Evolutionary conservation across 768 basidiomycete genomes (phyloP).

Genomic region (Lanmaoa rubissima): DNA sequence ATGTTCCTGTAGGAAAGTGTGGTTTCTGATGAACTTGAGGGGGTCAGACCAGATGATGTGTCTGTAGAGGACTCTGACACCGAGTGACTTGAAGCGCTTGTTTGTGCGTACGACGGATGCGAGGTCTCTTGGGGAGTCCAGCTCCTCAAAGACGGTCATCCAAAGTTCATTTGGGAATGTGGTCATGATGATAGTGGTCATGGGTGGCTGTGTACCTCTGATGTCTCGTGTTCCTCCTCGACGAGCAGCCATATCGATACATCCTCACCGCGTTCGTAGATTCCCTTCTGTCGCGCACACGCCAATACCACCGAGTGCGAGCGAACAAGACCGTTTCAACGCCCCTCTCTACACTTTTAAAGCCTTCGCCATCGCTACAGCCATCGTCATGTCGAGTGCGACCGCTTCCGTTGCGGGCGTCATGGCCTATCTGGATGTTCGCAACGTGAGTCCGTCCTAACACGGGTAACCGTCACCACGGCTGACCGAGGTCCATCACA

Average conservation of each 20-base stretch:
- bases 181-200: conserved; percentile 13
- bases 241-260: neutral
- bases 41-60: conserved; percentile 35
- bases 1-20: conserved; percentile 15
- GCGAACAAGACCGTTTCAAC: conserved; percentile 37
- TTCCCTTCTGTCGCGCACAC: neutral
- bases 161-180: conserved; percentile 38
- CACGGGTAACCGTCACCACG: no score
- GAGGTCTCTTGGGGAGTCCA: conserved; percentile 32
- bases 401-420: conserved; percentile 46
- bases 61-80: conserved; percentile 32
- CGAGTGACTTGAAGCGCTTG: conserved; percentile 32
- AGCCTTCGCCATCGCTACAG: conserved; percentile 65
- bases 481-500: conserved; percentile 21
- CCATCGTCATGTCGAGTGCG: conserved; percentile 51
- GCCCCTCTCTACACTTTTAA: conserved; percentile 55
- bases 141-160: conserved; percentile 37
- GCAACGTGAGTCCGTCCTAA: conserved; percentile 40
- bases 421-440: conserved; percentile 50
- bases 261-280: neutral
- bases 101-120: conserved; percentile 31
- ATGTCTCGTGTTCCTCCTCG: neutral
- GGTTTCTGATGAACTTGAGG: conserved; percentile 24
- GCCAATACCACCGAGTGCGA: neutral
- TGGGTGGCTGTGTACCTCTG: conserved; percentile 3